Evolutionary conservation across 768 basidiomycete genomes (phyloP), one percentile per base, ranked within the genome.

Genomic region (Brasilioporus rufonigricans): DNA sequence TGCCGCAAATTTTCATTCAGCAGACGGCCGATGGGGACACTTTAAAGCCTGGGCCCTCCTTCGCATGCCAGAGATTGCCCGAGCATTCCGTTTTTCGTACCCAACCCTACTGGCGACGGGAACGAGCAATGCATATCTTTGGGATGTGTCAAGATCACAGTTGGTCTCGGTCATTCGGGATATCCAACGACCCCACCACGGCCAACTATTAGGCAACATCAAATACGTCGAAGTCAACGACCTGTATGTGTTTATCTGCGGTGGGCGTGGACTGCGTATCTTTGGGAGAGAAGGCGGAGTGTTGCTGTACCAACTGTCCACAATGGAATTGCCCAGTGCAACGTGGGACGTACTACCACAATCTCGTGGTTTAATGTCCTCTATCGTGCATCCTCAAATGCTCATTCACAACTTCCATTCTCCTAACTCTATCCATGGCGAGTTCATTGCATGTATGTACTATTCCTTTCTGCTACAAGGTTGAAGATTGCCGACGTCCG

Each of bases 81-180:
- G 62, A 5, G 88, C 88, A 0, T 90, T 80, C 68, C 80, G 87
- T 16, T 81, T 89, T 55, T 83, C 82, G 9, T 86, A 85, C 63
- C 89, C 89, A 2, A 80, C 77, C 12, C 71, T 92, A 8, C 69
- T 87, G 3, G 80, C 82, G 3, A 77, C 79, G 1, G 74, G 77
- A 2, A 27, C 57, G 16, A 63, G 70, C 18, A 67, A 66, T 33
- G 82, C 82, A 0, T 87, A 78, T 57, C 53, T 91, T 3, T 90
- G 81, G 78, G 81, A 92, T 59, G 72, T 91, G 23, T 75, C 76
- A 3, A 77, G 79, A 0, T 81, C 78, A 0, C 58, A 68, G 21
- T 59, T 83, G 14, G 64, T 80, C 1, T 79, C 85, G 78, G 58
- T 66, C 44, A 31, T 67, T 31, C 64, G 45, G 21, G 62, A 69